A percentile compares a stretch with the other conserved stretches of the same genome.
phyloP scores from a whole-genome alignment of 2,329 filamentous ascomycete genomes.

The Colletotrichum falcatum region DNA sequence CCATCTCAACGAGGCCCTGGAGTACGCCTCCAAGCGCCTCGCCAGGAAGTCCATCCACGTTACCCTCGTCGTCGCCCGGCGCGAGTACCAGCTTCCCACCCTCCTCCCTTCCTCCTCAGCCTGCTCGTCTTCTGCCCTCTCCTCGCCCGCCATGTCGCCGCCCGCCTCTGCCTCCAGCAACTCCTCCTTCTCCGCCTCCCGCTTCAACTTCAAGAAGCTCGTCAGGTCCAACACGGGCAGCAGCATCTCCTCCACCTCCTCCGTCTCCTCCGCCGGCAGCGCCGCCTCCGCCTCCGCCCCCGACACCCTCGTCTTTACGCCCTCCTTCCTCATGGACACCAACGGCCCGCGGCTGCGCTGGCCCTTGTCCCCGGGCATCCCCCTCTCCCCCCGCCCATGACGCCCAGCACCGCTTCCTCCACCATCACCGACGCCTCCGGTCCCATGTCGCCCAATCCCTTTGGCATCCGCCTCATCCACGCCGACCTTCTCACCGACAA shows the following conservation, averaged over 20 bases:
- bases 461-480: slow-evolving; percentile 65
- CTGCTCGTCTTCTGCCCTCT: slow-evolving; percentile 45
- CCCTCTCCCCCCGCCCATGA: slow-evolving; percentile 59
- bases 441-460: slow-evolving; percentile 52
- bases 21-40: slow-evolving; percentile 68
- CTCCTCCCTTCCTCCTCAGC: slow-evolving; percentile 45
- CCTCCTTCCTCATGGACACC: slow-evolving; percentile 47
- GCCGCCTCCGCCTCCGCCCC: slow-evolving; percentile 40
- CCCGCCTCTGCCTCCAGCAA: slow-evolving; percentile 39
- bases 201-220: slow-evolving; percentile 51
- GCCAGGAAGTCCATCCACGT: slow-evolving; percentile 67
- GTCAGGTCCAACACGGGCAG: slow-evolving; percentile 54
- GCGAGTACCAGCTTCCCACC: slow-evolving; percentile 66
- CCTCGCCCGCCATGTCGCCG: slow-evolving; percentile 49
- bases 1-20: slow-evolving; percentile 66
- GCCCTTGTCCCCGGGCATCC: slow-evolving; percentile 55
- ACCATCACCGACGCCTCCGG: slow-evolving; percentile 49
- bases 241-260: slow-evolving; percentile 42
- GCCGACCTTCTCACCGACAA: slow-evolving; percentile 58
- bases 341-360: slow-evolving; percentile 46
- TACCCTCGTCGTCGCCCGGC: slow-evolving; percentile 68
- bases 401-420: slow-evolving; percentile 59
- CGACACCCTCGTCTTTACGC: slow-evolving; percentile 50
- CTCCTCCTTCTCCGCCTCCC: slow-evolving; percentile 47
- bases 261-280: slow-evolving; percentile 41